Conservation (phyloP, 2,329 filamentous ascomycete species). For the Aspergillus piperis region DNA sequence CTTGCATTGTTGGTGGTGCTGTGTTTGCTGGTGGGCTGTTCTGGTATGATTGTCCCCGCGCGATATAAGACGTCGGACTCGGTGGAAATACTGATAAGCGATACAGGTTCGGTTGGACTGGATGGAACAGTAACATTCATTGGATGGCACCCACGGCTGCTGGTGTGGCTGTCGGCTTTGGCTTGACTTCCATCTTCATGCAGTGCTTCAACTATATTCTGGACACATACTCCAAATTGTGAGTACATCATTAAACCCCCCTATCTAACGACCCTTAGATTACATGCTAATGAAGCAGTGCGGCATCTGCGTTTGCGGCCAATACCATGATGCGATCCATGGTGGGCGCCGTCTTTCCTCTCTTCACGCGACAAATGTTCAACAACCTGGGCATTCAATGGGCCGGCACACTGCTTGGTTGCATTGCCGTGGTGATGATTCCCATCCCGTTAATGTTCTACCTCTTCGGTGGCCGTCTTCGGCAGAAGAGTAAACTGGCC, state of each 20-base stretch:
- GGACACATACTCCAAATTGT: constrained; percentile 25
- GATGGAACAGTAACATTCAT: constrained; percentile 21
- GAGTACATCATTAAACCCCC: neutral
- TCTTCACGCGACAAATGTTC: constrained; percentile 27
- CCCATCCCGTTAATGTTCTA: constrained; percentile 25
- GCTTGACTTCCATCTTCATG: constrained; percentile 28
- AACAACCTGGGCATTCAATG: constrained; percentile 26
- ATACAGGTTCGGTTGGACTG: constrained; percentile 30
- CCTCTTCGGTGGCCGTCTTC: constrained; percentile 18
- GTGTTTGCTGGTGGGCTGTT: constrained; percentile 26
- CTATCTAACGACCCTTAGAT: too few relatives aligned
- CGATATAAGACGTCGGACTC: neutral
- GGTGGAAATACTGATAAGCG: neutral
- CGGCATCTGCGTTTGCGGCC: constrained; percentile 25
- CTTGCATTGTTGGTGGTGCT: constrained; percentile 23
- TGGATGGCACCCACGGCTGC: constrained; percentile 28
- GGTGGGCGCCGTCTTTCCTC: constrained; percentile 23
- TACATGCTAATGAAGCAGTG: constrained; percentile 9
- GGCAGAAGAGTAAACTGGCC: constrained; percentile 20
- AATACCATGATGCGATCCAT: constrained; percentile 28
- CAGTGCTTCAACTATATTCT: constrained; percentile 27
- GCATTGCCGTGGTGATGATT: constrained; percentile 26
- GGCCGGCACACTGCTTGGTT: constrained; percentile 23
- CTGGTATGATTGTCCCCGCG: constrained; percentile 15
- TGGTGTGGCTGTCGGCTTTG: constrained; percentile 26